These are phyloP conservation scores for Caloboletus inedulis DNA, from an alignment of 1,284 basidiomycete species.

Conservation along the genomic window DNA sequence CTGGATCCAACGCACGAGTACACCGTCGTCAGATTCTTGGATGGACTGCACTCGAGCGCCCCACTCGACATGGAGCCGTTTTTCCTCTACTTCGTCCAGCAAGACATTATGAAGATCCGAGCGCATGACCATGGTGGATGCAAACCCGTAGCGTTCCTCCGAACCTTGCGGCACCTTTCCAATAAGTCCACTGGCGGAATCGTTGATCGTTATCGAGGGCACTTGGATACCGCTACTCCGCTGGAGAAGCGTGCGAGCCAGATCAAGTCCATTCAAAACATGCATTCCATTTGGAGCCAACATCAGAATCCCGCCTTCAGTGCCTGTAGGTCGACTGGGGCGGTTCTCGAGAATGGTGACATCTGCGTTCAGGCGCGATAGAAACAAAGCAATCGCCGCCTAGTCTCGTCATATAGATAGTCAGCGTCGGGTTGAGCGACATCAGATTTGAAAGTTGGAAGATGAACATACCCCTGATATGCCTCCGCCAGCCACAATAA, in stretches of 20 bases:
- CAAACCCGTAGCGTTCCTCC: constrained; percentile 29
- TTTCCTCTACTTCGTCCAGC: constrained; percentile 27
- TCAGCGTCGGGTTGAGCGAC: not conserved
- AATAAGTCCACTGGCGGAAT: constrained; percentile 21
- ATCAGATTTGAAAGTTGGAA: not conserved
- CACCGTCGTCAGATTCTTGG: constrained; percentile 25
- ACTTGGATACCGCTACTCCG: constrained; percentile 21
- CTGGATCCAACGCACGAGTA: constrained; percentile 28
- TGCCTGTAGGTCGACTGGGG: constrained; percentile 11
- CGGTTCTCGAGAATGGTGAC: constrained; percentile 27
- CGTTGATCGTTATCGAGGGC: constrained; percentile 23
- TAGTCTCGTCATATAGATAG: not conserved
- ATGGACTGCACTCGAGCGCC: constrained; percentile 24
- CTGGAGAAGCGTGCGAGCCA: constrained; percentile 26
- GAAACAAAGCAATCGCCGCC: constrained; percentile 28
- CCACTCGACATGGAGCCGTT: constrained; percentile 24
- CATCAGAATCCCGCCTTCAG: constrained; percentile 31
- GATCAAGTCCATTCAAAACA: constrained; percentile 28
- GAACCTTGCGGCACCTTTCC: constrained; percentile 31
- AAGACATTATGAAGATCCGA: constrained; percentile 34
- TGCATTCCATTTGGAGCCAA: constrained; percentile 32
- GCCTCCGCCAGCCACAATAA: constrained; percentile 27
- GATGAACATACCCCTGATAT: constrained; percentile 25
- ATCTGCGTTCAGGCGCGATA: constrained; percentile 22
- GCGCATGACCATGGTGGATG: constrained; percentile 28